Conservation (phyloP, 306 rosid genomes). For the Cucumis sativus region DNA sequence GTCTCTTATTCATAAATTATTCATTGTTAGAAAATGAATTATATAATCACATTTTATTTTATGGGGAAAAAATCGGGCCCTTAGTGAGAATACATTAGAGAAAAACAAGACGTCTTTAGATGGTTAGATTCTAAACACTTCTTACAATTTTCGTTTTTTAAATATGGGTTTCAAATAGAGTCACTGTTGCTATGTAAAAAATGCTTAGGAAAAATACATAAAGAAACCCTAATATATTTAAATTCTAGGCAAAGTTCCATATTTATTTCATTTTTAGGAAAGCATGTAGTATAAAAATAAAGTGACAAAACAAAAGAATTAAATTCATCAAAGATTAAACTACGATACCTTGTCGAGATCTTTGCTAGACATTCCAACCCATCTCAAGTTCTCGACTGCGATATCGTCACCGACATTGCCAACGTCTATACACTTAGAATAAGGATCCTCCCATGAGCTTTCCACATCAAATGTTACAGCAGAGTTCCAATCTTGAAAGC, state of each 20-base stretch:
- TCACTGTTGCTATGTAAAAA: not conserved
- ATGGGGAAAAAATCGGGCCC: not conserved
- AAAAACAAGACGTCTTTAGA: not conserved
- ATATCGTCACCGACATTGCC: constrained; percentile 35
- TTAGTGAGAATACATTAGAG: not conserved
- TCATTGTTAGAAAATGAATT: not conserved
- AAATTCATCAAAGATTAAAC: not conserved
- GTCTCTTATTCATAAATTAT: not conserved
- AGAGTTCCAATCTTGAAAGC: constrained; percentile 17
- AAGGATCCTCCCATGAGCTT: constrained; percentile 47
- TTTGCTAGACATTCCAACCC: constrained; percentile 73
- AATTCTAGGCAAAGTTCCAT: not conserved
- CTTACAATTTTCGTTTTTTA: not conserved
- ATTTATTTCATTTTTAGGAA: not conserved
- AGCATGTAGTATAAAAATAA: not conserved
- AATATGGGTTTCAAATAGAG: not conserved
- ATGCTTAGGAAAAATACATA: not conserved
- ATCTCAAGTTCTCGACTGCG: constrained; percentile 61
- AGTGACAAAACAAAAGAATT: not conserved
- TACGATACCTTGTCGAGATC: constrained; percentile 45
- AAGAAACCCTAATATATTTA: not conserved
- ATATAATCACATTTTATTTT: not conserved
- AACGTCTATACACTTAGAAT: constrained; percentile 32
- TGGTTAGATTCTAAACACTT: not conserved
- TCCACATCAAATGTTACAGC: constrained; percentile 6